phyloP scores from a whole-genome alignment of 1,284 basidiomycete genomes.

The Coniferiporia weirii region DNA sequence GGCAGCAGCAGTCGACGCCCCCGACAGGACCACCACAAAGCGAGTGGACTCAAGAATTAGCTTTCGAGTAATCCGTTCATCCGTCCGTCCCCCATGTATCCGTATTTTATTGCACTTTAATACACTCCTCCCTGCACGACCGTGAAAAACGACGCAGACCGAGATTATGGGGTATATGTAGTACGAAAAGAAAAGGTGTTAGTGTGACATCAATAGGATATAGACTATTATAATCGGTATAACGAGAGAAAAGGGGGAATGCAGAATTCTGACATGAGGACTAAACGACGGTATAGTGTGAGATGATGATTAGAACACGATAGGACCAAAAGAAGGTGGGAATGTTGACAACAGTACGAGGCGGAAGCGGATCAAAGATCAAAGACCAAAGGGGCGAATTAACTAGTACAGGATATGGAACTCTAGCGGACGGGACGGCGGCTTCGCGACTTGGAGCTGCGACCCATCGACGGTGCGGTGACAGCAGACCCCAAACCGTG shows the following conservation, averaged over 20 bases:
- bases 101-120: background rate
- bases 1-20: background rate
- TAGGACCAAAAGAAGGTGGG: background rate
- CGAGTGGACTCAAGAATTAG: background rate
- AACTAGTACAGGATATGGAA: background rate
- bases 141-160: background rate
- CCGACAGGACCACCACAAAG: too few species aligned
- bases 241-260: background rate
- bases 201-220: background rate
- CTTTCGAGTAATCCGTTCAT: conserved; percentile 4
- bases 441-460: conserved; percentile 31
- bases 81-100: background rate
- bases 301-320: background rate
- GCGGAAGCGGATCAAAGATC: background rate
- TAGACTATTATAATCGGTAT: background rate
- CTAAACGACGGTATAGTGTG: background rate
- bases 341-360: background rate
- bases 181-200: conserved; percentile 1
- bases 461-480: conserved; percentile 28
- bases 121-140: background rate
- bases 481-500: conserved; percentile 64
- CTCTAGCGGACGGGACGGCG: conserved; percentile 23
- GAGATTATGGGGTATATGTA: background rate
- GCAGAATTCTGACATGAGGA: background rate
- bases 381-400: background rate